Conservation (phyloP, 1,139 yeast genomes). For the Candida tropicalis region DNA sequence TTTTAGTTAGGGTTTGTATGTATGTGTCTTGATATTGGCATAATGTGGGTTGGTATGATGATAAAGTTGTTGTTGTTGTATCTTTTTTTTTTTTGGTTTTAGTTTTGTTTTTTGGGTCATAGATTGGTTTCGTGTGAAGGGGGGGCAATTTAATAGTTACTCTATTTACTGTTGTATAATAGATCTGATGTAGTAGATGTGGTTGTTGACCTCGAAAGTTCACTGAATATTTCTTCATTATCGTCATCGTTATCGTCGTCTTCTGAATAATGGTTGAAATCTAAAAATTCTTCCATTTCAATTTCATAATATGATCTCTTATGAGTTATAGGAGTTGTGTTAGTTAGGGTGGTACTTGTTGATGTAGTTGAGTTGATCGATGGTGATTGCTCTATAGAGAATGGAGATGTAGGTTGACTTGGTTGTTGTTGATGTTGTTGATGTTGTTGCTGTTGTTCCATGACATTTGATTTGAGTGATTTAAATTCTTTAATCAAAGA, state of each 20-base stretch:
- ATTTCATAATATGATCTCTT: conserved; percentile 4
- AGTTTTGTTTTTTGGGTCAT: not conserved
- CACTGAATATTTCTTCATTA: conserved; percentile 2
- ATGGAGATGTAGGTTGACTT: not conserved
- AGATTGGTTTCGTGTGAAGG: no score
- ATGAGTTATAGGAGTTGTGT: not conserved
- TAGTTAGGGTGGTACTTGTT: not conserved
- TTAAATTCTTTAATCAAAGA: conserved; percentile 47
- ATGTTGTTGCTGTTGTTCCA: conserved; percentile 18
- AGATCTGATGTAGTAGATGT: conserved; percentile 1
- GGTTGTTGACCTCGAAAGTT: conserved; percentile 3
- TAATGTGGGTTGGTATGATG: no score
- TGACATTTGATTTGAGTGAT: conserved; percentile 37
- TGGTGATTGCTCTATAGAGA: conserved; percentile 2
- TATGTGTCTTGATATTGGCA: no score
- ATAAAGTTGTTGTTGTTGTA: not conserved
- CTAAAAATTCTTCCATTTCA: conserved; percentile 3
- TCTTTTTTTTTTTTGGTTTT: not conserved
- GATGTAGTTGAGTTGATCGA: not conserved
- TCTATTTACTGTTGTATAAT: conserved; percentile 3
- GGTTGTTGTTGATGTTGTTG: conserved; percentile 15
- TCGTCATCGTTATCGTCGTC: conserved; percentile 3
- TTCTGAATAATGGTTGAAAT: conserved; percentile 1
- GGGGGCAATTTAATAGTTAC: no score
- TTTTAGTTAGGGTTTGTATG: no score